Evolutionary conservation across 192 early-diverging fungal genomes (phyloP).

Genomic region (Globomyces pollinis-pini): DNA sequence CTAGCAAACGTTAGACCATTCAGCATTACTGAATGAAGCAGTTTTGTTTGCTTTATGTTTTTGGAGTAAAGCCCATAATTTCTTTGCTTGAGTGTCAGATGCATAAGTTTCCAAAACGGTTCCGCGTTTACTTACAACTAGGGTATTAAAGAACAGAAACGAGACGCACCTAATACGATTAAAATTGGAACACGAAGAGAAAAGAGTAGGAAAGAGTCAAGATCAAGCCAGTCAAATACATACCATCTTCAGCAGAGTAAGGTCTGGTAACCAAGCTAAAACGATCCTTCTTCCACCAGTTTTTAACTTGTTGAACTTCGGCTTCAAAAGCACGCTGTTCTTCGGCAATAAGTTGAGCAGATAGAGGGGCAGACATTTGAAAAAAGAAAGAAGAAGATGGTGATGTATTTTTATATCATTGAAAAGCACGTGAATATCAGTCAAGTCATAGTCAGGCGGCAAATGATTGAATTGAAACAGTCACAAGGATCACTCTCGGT

Average conservation of each 20-base stretch:
- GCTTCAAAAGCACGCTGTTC: constrained; percentile 63
- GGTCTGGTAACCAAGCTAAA: constrained; percentile 78
- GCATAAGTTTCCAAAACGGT: constrained; percentile 63
- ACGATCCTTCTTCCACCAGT: constrained; percentile 79
- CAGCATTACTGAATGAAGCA: background rate
- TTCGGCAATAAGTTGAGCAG: constrained; percentile 16
- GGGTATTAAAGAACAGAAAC: background rate
- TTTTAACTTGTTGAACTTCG: constrained; percentile 75
- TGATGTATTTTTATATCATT: too few species aligned
- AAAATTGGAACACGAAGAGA: too few species aligned
- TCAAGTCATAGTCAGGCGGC: too few species aligned
- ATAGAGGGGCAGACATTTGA: constrained; percentile 14
- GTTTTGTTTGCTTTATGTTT: constrained; percentile 69
- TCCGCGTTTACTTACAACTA: constrained; percentile 86
- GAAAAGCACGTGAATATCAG: too few species aligned
- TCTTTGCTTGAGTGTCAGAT: constrained; percentile 85
- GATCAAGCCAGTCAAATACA: too few species aligned
- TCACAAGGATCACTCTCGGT: too few species aligned
- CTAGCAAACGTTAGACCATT: constrained; percentile 60
- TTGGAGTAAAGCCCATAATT: constrained; percentile 79
- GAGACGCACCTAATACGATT: background rate
- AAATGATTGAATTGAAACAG: too few species aligned
- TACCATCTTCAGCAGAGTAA: constrained; percentile 58
- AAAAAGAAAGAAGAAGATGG: too few species aligned
- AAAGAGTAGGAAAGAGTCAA: too few species aligned